Base-by-base conservation (phyloP, 2,329 filamentous ascomycete genomes). In the Tolypocladium ophioglossoides region DNA sequence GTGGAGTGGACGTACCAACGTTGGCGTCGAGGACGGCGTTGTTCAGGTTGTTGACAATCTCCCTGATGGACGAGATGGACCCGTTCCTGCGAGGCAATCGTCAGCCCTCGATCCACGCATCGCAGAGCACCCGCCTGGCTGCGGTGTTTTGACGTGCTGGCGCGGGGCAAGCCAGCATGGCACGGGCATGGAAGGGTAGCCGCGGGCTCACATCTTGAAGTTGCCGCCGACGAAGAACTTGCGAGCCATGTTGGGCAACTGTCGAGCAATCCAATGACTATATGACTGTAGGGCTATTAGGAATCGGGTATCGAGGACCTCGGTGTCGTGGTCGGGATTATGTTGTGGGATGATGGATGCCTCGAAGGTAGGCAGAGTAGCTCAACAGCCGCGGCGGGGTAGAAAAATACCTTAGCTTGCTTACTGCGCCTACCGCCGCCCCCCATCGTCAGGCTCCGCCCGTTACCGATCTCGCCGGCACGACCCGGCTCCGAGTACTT, bases 171-270 rank as follows among this genome's bases (percentile, higher is more conserved):
- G 47, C 46, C 54, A n/a, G 27, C 16, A 4, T 30, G 41, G 27
- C 16, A 4, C n/a, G 41, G 7, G 44, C 53, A 62, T 59, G 57
- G 63, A 59, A 59, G 63, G 63, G 64, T 61, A 64, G 64, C 57
- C 53, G 57, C 79, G 56, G 52, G 60, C 81, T 70, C 78, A 95
- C 91, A 97, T 97, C 83, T 99, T 97, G 80, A 97, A 97, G 86
- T 99, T 99, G 71, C 91, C 91, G 74, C 91, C 91, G 74, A 96
- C 89, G 74, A 96, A 95, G 82, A 95, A 96, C 80, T 91, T 87
- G 80, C 91, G 91, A 82, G 86, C 82, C 91, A 95, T 96, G 68
- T 69, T 89, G 82, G 76, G 66, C 65, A 59, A 68, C 64, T 62
- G 51, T 57, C 59, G 39, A 30, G 34, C n/a, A 32, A n/a, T 35